These are phyloP conservation scores for Leccinum angustisporum DNA, from an alignment of 1,284 basidiomycete species.

Conservation along the genomic window DNA sequence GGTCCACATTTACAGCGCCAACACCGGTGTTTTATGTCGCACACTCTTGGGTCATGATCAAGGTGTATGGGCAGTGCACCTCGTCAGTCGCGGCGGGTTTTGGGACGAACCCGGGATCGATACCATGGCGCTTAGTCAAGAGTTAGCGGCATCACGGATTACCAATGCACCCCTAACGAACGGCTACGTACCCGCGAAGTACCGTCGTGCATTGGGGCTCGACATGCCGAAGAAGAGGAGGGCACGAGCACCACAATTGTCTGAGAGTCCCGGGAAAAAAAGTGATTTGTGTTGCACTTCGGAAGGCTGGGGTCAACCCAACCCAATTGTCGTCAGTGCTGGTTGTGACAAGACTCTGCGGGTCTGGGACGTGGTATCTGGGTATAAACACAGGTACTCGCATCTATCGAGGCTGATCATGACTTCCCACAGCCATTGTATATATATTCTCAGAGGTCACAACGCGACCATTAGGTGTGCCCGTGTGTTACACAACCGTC, in stretches of 20 bases:
- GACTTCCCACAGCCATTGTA: constrained; percentile 56
- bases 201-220: constrained; percentile 33
- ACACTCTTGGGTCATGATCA: constrained; percentile 84
- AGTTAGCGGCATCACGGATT: neutral
- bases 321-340: constrained; percentile 83
- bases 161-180: constrained; percentile 14
- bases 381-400: constrained; percentile 45
- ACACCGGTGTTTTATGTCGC: constrained; percentile 74
- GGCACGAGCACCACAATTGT: constrained; percentile 8
- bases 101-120: constrained; percentile 32
- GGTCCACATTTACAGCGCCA: constrained; percentile 86
- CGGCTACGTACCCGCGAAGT: constrained; percentile 29
- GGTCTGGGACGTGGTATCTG: constrained; percentile 90
- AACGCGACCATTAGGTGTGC: constrained; percentile 91
- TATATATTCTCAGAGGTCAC: constrained; percentile 83
- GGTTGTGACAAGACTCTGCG: constrained; percentile 89
- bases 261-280: constrained; percentile 34
- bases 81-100: constrained; percentile 56
- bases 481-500: constrained; percentile 83
- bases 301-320: constrained; percentile 58
- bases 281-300: constrained; percentile 67
- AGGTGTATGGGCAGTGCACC: constrained; percentile 91
- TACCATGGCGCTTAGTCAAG: constrained; percentile 6
- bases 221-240: constrained; percentile 21
- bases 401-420: constrained; percentile 4